These are phyloP conservation scores for Cinnamomum chago DNA, from an alignment of 164 flowering plant species.

Conservation along the genomic window DNA sequence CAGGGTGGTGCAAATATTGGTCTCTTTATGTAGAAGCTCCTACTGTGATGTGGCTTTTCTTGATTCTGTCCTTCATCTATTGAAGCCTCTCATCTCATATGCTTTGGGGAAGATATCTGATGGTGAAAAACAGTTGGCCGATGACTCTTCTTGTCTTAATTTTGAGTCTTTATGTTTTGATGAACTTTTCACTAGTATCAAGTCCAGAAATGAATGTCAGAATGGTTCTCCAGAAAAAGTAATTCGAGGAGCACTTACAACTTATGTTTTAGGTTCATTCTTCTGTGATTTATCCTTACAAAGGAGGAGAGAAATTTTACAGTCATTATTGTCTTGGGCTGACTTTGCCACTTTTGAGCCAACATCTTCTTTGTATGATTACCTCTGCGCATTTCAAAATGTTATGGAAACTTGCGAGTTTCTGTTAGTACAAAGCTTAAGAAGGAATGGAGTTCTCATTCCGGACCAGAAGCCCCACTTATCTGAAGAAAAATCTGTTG, in stretches of 20 bases:
- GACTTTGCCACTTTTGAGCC: slow-evolving; percentile 60
- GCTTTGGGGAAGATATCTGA: slow-evolving; percentile 52
- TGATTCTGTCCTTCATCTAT: slow-evolving; percentile 45
- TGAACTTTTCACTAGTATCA: slow-evolving; percentile 51
- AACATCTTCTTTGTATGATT: slow-evolving; percentile 53
- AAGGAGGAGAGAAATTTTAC: slow-evolving; percentile 45
- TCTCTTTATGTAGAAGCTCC: slow-evolving; percentile 52
- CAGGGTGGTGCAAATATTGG: slow-evolving; percentile 62
- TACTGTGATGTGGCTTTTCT: slow-evolving; percentile 85
- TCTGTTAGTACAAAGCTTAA: slow-evolving; percentile 37
- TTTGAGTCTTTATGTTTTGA: slow-evolving; percentile 87
- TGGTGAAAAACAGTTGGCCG: slow-evolving; percentile 47
- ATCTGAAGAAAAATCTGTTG: slow-evolving; percentile 21
- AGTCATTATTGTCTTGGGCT: slow-evolving; percentile 49
- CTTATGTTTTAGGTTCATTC: slow-evolving; percentile 59
- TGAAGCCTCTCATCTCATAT: slow-evolving; percentile 80
- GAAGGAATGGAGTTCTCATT: slow-evolving; percentile 29
- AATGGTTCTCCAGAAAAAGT: slow-evolving; percentile 22
- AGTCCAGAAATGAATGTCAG: slow-evolving; percentile 24
- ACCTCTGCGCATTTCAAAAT: slow-evolving; percentile 67
- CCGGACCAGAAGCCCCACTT: slow-evolving; percentile 28
- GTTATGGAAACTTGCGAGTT: slow-evolving; percentile 53
- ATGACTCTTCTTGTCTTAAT: slow-evolving; percentile 57
- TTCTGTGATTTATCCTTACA: slow-evolving; percentile 63
- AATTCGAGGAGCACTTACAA: slow-evolving; percentile 43